Percentiles rank a stretch among this genome's conserved stretches.
Conservation (phyloP, 2,329 filamentous ascomycete species). For the Alternaria sp. region DNA sequence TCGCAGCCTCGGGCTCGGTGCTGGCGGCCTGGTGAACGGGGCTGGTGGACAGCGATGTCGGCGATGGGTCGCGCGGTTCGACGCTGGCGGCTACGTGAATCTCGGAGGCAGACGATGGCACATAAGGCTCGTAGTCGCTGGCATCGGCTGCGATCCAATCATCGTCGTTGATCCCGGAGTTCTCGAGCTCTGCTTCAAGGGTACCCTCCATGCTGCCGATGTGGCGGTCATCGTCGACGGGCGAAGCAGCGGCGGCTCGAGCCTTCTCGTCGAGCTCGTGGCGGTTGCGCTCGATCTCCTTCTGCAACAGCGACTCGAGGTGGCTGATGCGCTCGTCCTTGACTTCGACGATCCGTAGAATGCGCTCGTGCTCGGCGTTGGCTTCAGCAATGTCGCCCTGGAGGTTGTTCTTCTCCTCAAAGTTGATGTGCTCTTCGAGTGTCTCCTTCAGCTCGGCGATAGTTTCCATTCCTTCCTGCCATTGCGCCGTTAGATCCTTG, state of each 20-base stretch:
- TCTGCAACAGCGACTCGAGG: slow-evolving; percentile 29
- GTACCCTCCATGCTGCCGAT: slow-evolving; percentile 13
- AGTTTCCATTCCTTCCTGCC: slow-evolving; percentile 5
- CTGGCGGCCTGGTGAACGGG: not conserved
- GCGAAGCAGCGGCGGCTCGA: slow-evolving; percentile 17
- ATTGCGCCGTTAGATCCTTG: slow-evolving; percentile 18
- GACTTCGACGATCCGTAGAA: slow-evolving; percentile 18
- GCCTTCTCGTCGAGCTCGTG: slow-evolving; percentile 15
- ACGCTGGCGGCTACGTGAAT: not conserved
- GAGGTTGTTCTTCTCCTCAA: slow-evolving; percentile 6
- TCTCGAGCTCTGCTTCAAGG: slow-evolving; percentile 23
- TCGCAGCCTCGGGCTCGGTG: not conserved
- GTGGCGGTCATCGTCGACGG: slow-evolving; percentile 9
- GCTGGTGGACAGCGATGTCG: not conserved
- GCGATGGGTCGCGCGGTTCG: not conserved
- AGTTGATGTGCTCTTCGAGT: not conserved
- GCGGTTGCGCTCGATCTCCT: slow-evolving; percentile 17
- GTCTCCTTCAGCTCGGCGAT: slow-evolving; percentile 16
- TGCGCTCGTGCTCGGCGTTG: slow-evolving; percentile 14
- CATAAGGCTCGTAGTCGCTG: slow-evolving; percentile 7
- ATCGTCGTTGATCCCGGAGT: slow-evolving; percentile 1
- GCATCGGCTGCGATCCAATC: slow-evolving; percentile 12
- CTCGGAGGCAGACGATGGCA: not conserved
- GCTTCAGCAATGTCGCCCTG: slow-evolving; percentile 20
- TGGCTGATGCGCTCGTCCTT: slow-evolving; percentile 35